Base-by-base conservation (phyloP, 2,329 filamentous ascomycete genomes). In the Coleophoma crateriformis region DNA sequence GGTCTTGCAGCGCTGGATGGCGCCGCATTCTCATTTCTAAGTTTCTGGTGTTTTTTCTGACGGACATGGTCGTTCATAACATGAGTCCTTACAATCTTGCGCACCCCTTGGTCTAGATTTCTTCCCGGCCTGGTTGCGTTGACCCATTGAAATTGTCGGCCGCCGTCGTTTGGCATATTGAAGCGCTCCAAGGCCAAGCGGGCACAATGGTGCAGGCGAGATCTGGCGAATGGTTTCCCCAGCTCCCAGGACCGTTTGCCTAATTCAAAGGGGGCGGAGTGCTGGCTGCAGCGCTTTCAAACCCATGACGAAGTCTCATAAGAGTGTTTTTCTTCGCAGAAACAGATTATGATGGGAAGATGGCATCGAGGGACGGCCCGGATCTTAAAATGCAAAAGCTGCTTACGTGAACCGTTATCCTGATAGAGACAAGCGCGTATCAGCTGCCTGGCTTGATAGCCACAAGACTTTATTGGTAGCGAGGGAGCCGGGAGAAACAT, bases 21-120 rank as follows among this genome's bases (percentile, higher is more conserved):
- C 4, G 37, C 17, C 22, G 42, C 17, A 39, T 10, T 46, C 40
- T 49, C 12, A 33, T 46, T 44, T 7, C 33, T 10, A 3, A 11
- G 6, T 4, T 34, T 37, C 45, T 35, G 20, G 8, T n/a, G 42
- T 15, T 19, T 15, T 37, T 41, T 41, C 22, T 50, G 52, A 15
- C 55, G 48, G 12, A 55, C 27, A 33, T 47, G 51, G 7, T 55
- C 55, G 15, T 54, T 56, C 45, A 54, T 54, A 27, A 57, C 51
- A 52, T 59, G 57, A 11, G 20, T 53, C 7, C 56, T 45, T 7
- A 57, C 51, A 5, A 53, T 34, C 46, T 51, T 54, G n/a, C 51
- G 40, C 20, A 50, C 47, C 34, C 50, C 45, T 1, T 42, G 22
- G 43, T 58, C 50, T 15, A 46, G 47, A 17, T 37, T 51, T 22